These are phyloP conservation scores for Metschnikowia lunata DNA, from an alignment of 805 yeast genomes.

Conservation along the genomic window DNA sequence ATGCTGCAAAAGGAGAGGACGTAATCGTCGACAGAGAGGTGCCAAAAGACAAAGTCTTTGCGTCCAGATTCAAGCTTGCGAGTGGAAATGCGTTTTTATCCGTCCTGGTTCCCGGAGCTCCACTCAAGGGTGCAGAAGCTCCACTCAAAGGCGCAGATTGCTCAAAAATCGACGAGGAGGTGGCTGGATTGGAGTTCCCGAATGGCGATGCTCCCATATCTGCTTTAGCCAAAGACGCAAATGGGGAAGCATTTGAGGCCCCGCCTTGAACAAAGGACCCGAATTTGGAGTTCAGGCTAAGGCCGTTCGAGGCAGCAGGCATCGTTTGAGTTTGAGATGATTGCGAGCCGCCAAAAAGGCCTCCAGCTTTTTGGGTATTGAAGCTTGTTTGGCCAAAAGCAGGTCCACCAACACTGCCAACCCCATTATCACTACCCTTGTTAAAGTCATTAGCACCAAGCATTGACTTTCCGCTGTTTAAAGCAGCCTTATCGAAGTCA, in stretches of 20 bases:
- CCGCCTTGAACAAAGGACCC: not conserved
- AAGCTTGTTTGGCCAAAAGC: slow-evolving; percentile 8
- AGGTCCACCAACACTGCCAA: not conserved
- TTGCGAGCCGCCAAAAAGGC: not conserved
- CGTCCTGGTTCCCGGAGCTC: not conserved
- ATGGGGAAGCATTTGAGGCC: slow-evolving; percentile 1
- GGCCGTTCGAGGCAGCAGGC: not conserved
- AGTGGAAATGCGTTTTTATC: slow-evolving; percentile 6
- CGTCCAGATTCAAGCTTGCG: not conserved
- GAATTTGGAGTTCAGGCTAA: slow-evolving; percentile 8
- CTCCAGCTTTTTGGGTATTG: slow-evolving; percentile 1
- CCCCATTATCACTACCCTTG: not conserved
- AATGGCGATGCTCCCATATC: slow-evolving; percentile 1
- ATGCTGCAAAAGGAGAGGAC: not conserved
- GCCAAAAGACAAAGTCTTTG: slow-evolving; percentile 3
- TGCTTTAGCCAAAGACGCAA: slow-evolving; percentile 1
- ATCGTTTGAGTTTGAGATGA: not conserved
- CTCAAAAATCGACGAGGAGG: too few relatives aligned
- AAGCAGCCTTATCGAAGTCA: slow-evolving; percentile 1
- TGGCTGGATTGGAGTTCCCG: not conserved
- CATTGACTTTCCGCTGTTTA: not conserved
- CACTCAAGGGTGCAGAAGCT: slow-evolving; percentile 2
- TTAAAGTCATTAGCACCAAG: slow-evolving; percentile 6
- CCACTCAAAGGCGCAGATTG: slow-evolving; percentile 1
- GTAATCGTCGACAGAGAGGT: too few relatives aligned